Base-by-base conservation (phyloP, 2,329 filamentous ascomycete genomes). In the Phialocephala sp. region DNA sequence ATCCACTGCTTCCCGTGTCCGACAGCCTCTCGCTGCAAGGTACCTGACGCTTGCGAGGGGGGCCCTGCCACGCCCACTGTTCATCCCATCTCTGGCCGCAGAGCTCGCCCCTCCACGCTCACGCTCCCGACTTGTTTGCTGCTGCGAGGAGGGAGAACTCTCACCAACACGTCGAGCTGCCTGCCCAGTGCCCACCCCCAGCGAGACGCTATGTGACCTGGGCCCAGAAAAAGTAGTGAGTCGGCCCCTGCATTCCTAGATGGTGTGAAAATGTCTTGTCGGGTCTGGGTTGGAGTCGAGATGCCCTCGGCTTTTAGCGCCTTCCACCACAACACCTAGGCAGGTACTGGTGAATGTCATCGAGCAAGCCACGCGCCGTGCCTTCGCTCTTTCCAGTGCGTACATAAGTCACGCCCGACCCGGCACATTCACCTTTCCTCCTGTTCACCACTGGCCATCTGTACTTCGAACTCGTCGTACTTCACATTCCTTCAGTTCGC, bases 401-500 rank as follows among this genome's bases (percentile, higher is more conserved):
- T 43, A 59, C 45, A 47, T 60, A 47, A 60, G 45, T 61, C 59
- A 61, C 59, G 22, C 41, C 35, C 9, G 18, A 32, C 32, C 55
- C 52, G 35, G 60, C 47, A 14, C 37, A 47, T 52, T 59, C 59
- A 50, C 52, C 45, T 57, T 50, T 18, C 36, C 61, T 64, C 58
- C 54, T 56, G 41, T 61, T 66, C 54, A 64, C 54, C 62, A 20
- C 8, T 61, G 22, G 57, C 60, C 50, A 60, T 56, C 32, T 54
- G 50, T 54, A 54, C 60, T 41, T 66, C 63, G 62, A 67, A 54
- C 47, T 59, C 62, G 55, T 60, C 63, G 60, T 66, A 60, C 65
- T 47, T 59, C 65, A 72, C 72, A 68, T 63, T 72, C 71, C 45
- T 72, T 72, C 57, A 59, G 60, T 62, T 59, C 67, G 52, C 60